Percentiles rank a stretch among this genome's conserved stretches.
Conservation (phyloP, 2,329 filamentous ascomycete genomes). For the Ophiostoma piceae region DNA sequence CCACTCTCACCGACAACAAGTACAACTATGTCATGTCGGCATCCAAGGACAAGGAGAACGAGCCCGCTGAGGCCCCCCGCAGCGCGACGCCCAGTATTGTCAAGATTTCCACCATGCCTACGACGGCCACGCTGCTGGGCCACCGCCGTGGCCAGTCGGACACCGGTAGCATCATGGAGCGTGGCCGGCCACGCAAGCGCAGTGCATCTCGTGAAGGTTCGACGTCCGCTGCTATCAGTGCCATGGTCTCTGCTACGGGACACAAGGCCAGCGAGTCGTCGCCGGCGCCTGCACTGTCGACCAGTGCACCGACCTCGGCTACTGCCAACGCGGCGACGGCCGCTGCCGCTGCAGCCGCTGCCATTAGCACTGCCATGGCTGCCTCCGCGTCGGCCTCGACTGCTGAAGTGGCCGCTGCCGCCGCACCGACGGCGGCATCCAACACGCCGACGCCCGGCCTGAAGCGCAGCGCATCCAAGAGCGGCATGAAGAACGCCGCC, state of each 20-base stretch:
- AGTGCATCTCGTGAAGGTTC: slow-evolving; percentile 30
- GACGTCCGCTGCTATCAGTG: slow-evolving; percentile 17
- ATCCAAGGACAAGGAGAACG: neutral
- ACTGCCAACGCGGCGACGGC: neutral
- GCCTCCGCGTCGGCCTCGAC: neutral
- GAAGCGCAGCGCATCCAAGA: slow-evolving; percentile 41
- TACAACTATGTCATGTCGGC: neutral
- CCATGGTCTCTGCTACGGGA: slow-evolving; percentile 14
- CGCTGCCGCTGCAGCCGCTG: neutral
- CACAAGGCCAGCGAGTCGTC: slow-evolving; percentile 30
- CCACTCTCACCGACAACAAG: neutral
- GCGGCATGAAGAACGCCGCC: slow-evolving; percentile 38
- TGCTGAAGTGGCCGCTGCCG: neutral
- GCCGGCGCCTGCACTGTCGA: neutral
- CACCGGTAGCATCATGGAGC: slow-evolving; percentile 54
- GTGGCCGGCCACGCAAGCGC: slow-evolving; percentile 56
- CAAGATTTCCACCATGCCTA: slow-evolving; percentile 33
- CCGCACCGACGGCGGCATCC: neutral
- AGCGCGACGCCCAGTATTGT: slow-evolving; percentile 28
- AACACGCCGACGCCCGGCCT: slow-evolving; percentile 30
- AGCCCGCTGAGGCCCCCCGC: slow-evolving; percentile 8
- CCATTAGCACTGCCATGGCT: neutral
- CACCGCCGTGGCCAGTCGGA: slow-evolving; percentile 55
- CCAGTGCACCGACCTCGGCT: neutral
- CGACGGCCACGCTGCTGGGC: slow-evolving; percentile 30